Conservation (phyloP, 371 early-diverging fungal genomes). For the Nematocida parisii region DNA sequence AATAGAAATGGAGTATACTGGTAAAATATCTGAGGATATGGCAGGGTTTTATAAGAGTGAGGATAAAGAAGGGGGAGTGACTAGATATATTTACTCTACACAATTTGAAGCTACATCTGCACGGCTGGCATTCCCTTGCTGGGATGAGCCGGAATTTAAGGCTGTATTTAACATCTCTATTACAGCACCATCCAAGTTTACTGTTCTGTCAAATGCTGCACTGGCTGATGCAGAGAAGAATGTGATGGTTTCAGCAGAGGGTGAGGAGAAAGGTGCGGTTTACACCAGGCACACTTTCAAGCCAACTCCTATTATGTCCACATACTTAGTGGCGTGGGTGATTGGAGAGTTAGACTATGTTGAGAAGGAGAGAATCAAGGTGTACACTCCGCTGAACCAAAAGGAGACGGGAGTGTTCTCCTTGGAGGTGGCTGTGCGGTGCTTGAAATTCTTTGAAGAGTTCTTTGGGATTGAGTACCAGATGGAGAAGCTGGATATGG, state of each 20-base stretch:
- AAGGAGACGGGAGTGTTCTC: slow-evolving; percentile 76
- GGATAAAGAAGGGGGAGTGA: slow-evolving; percentile 11
- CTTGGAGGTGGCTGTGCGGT: slow-evolving; percentile 74
- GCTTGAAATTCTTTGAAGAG: slow-evolving; percentile 77
- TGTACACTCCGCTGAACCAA: slow-evolving; percentile 76
- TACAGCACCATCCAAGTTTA: slow-evolving; percentile 73
- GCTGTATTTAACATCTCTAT: slow-evolving; percentile 82
- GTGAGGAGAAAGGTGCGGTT: slow-evolving; percentile 32
- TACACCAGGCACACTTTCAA: slow-evolving; percentile 71
- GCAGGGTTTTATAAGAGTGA: slow-evolving; percentile 67
- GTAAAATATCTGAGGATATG: slow-evolving; percentile 49
- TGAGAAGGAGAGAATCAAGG: slow-evolving; percentile 75
- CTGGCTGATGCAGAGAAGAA: slow-evolving; percentile 71
- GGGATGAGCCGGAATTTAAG: slow-evolving; percentile 81
- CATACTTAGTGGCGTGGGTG: slow-evolving; percentile 82
- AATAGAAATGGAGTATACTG: slow-evolving; percentile 41
- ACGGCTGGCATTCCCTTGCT: slow-evolving; percentile 83
- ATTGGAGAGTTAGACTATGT: slow-evolving; percentile 83
- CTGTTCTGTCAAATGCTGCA: slow-evolving; percentile 81
- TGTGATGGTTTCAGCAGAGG: slow-evolving; percentile 8
- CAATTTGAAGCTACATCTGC: slow-evolving; percentile 86
- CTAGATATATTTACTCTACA: slow-evolving; percentile 70
- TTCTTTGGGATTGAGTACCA: slow-evolving; percentile 80
- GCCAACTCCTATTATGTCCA: slow-evolving; percentile 80
- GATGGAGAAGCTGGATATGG: slow-evolving; percentile 80